Conservation (phyloP, 495 filamentous ascomycete species). For the Cetradonia linearis region DNA sequence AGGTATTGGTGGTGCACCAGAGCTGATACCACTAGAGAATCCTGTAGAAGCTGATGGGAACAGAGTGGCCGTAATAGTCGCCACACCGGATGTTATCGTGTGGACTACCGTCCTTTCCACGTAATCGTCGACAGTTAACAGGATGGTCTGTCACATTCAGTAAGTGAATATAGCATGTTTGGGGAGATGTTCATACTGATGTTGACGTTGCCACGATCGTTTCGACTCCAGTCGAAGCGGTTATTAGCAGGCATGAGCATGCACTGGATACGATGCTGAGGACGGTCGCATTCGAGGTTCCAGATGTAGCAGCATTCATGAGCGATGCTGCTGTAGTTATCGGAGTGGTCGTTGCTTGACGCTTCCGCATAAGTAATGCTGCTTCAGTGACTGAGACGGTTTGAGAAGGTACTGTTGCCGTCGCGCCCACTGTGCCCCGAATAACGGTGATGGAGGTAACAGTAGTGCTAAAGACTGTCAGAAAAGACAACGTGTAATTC, state of each 20-base stretch:
- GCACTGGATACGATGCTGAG: conserved; percentile 17
- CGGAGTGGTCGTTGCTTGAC: conserved; percentile 15
- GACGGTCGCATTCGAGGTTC: conserved; percentile 9
- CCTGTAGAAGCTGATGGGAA: neutral
- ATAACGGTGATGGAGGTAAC: conserved; percentile 10
- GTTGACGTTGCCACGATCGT: conserved; percentile 16
- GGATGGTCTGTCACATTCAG: conserved; percentile 16
- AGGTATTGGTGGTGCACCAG: neutral
- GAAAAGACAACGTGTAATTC: neutral
- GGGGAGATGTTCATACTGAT: conserved; percentile 1
- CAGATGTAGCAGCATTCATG: conserved; percentile 5
- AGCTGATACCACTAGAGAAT: neutral
- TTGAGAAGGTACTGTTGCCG: conserved; percentile 4
- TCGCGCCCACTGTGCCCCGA: neutral
- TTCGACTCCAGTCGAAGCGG: conserved; percentile 12
- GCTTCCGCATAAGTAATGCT: neutral
- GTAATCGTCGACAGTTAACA: conserved; percentile 13
- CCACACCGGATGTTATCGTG: conserved; percentile 1
- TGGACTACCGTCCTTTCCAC: neutral
- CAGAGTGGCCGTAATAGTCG: neutral
- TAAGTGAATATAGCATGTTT: neutral
- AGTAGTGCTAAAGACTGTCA: conserved; percentile 13
- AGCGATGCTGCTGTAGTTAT: conserved; percentile 3
- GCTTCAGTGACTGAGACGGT: conserved; percentile 13
- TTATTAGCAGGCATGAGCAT: conserved; percentile 25